These are phyloP conservation scores for Pleurotus tuoliensis DNA, from an alignment of 768 basidiomycete genomes.

Conservation along the genomic window DNA sequence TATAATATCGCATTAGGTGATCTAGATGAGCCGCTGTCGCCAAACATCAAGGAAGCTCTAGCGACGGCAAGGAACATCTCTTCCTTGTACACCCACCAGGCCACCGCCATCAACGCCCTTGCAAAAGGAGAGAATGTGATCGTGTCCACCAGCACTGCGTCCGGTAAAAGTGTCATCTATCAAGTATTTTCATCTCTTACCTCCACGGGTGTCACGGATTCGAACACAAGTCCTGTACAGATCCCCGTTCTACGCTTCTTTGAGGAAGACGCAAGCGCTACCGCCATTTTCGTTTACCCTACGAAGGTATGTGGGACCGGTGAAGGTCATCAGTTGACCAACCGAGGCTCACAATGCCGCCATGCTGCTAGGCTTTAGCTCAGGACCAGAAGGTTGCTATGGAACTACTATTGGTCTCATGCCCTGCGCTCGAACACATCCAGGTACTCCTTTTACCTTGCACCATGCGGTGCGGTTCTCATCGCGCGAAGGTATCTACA, in stretches of 20 bases:
- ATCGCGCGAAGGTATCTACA: slow-evolving; percentile 50
- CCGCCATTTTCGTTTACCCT: slow-evolving; percentile 83
- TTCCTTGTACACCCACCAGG: slow-evolving; percentile 68
- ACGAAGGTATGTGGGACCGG: slow-evolving; percentile 56
- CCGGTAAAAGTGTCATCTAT: slow-evolving; percentile 86
- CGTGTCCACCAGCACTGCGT: slow-evolving; percentile 87
- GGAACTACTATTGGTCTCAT: slow-evolving; percentile 58
- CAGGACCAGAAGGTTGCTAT: slow-evolving; percentile 80
- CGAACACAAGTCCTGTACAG: slow-evolving; percentile 28
- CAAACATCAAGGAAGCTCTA: slow-evolving; percentile 52
- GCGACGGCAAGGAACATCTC: slow-evolving; percentile 54
- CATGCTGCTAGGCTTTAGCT: slow-evolving; percentile 62
- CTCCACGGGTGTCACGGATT: neutral
- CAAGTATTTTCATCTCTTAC: slow-evolving; percentile 42
- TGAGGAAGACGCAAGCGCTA: slow-evolving; percentile 56
- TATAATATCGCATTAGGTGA: slow-evolving; percentile 25
- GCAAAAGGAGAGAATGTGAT: slow-evolving; percentile 64
- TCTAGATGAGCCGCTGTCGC: slow-evolving; percentile 57
- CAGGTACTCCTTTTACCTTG: slow-evolving; percentile 29
- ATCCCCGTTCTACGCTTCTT: slow-evolving; percentile 67
- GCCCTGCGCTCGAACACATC: slow-evolving; percentile 59
- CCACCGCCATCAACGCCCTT: slow-evolving; percentile 65
- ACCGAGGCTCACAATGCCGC: no score
- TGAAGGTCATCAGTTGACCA: neutral
- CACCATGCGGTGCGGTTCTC: no score